Conservation (phyloP, 1,284 basidiomycete species). For the Neonothopanus nambi region DNA sequence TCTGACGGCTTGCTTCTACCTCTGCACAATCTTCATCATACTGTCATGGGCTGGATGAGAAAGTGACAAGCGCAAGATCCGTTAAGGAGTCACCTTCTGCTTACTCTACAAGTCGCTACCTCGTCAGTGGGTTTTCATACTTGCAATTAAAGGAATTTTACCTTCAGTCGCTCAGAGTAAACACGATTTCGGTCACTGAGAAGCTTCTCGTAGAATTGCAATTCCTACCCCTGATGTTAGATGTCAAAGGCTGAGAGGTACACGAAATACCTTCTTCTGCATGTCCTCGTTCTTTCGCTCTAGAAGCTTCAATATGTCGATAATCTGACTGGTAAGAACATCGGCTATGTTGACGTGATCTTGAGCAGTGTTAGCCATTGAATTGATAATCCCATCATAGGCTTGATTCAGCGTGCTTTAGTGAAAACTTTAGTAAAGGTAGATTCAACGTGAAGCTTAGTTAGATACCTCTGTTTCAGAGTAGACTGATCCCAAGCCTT, state of each 20-base stretch:
- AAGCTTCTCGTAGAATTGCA: constrained; percentile 70
- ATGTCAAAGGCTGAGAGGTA: constrained; percentile 11
- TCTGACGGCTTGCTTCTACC: constrained; percentile 69
- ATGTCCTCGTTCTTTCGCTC: constrained; percentile 65
- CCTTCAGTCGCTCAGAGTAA: constrained; percentile 71
- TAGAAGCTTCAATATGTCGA: constrained; percentile 60
- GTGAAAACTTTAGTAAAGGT: constrained; percentile 6
- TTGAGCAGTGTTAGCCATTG: constrained; percentile 59
- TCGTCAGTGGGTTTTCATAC: neutral
- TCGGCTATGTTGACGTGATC: constrained; percentile 73
- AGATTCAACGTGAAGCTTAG: neutral
- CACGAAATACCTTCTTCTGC: constrained; percentile 58
- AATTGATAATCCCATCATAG: constrained; percentile 64
- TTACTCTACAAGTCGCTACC: constrained; percentile 50
- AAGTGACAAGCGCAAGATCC: constrained; percentile 3
- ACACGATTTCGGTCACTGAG: constrained; percentile 67
- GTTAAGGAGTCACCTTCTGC: constrained; percentile 57
- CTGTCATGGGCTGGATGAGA: constrained; percentile 35
- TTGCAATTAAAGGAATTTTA: constrained; percentile 26
- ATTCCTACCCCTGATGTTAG: constrained; percentile 46
- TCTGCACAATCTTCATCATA: constrained; percentile 78
- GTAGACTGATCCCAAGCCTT: constrained; percentile 58
- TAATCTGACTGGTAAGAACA: constrained; percentile 55
- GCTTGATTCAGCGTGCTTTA: constrained; percentile 67
- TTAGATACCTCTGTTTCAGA: constrained; percentile 49